phyloP scores from a whole-genome alignment of 176 grass and related monocot genomes.

The Carex parvula region DNA sequence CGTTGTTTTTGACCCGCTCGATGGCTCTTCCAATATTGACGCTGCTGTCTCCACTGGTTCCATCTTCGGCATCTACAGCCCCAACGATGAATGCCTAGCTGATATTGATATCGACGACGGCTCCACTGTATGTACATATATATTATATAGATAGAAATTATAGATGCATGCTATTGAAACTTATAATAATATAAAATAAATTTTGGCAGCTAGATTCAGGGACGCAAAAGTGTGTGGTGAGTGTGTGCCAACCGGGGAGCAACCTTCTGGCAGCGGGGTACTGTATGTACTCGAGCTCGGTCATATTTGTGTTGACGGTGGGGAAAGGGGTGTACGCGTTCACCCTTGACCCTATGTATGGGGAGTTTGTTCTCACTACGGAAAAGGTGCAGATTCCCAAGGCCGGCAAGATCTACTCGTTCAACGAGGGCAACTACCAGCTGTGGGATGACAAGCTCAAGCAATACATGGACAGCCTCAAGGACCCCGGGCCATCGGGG shows the following conservation, averaged over 20 bases:
- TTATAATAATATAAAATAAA: background rate
- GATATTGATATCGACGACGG: constrained; percentile 27
- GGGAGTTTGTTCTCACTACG: constrained; percentile 97
- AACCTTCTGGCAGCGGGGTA: constrained; percentile 92
- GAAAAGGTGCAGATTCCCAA: constrained; percentile 81
- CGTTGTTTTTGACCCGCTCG: constrained; percentile 93
- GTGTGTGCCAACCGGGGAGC: constrained; percentile 91
- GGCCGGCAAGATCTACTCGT: constrained; percentile 87
- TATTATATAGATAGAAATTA: background rate
- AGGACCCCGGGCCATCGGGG: constrained; percentile 73
- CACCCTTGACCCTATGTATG: constrained; percentile 97
- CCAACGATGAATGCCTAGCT: constrained; percentile 89
- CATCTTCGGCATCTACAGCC: constrained; percentile 97
- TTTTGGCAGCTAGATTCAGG: constrained; percentile 53
- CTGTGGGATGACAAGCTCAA: constrained; percentile 95
- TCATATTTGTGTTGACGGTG: constrained; percentile 94
- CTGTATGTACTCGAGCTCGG: constrained; percentile 99
- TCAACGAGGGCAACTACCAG: constrained; percentile 96
- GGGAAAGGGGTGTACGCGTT: constrained; percentile 89
- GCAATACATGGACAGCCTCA: constrained; percentile 96
- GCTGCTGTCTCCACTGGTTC: constrained; percentile 96
- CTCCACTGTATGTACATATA: constrained; percentile 33
- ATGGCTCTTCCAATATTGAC: constrained; percentile 98
- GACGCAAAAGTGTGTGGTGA: constrained; percentile 85
- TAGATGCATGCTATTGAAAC: too few relatives aligned